phyloP scores from a whole-genome alignment of 208 protist genomes.

The Novymonas esmeraldas region DNA sequence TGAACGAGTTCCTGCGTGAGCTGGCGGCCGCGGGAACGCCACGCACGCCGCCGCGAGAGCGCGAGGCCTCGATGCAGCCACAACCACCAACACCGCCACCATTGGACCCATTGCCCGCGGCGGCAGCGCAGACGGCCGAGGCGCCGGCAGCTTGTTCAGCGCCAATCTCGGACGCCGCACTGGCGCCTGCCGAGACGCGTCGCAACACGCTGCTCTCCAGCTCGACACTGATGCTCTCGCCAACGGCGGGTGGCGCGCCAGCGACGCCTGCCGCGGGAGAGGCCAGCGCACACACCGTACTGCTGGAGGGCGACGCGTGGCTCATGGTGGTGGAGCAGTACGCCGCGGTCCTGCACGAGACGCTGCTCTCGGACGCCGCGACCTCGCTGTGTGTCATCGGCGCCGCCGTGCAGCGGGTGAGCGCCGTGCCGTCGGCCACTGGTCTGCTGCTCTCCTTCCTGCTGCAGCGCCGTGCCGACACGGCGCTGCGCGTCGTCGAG shows the following conservation, averaged over 20 bases:
- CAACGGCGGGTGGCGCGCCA: neutral
- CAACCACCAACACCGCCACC: too few relatives aligned
- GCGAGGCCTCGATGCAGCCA: too few relatives aligned
- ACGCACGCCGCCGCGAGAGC: neutral
- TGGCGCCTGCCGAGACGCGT: neutral
- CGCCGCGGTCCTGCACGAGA: slow-evolving; percentile 4
- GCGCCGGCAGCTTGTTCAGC: too few relatives aligned
- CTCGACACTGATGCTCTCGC: neutral
- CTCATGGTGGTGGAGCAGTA: slow-evolving; percentile 4
- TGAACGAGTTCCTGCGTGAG: slow-evolving; percentile 14
- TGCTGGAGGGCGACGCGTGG: slow-evolving; percentile 17
- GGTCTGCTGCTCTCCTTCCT: slow-evolving; percentile 10
- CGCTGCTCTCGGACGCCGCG: slow-evolving; percentile 5
- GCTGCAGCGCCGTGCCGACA: neutral
- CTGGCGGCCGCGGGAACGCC: neutral
- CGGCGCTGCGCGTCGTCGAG: neutral
- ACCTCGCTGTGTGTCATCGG: neutral
- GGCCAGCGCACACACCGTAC: slow-evolving; percentile 11
- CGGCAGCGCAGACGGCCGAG: too few relatives aligned
- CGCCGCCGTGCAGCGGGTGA: neutral
- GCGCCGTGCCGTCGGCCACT: neutral
- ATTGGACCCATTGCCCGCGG: too few relatives aligned
- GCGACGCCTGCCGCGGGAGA: neutral
- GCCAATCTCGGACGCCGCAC: too few relatives aligned
- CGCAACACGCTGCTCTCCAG: neutral